A percentile compares a stretch with the other conserved stretches of the same genome.
These are phyloP conservation scores for Suhomyces terraborum DNA, from an alignment of 1,139 yeast genomes.

Conservation along the genomic window DNA sequence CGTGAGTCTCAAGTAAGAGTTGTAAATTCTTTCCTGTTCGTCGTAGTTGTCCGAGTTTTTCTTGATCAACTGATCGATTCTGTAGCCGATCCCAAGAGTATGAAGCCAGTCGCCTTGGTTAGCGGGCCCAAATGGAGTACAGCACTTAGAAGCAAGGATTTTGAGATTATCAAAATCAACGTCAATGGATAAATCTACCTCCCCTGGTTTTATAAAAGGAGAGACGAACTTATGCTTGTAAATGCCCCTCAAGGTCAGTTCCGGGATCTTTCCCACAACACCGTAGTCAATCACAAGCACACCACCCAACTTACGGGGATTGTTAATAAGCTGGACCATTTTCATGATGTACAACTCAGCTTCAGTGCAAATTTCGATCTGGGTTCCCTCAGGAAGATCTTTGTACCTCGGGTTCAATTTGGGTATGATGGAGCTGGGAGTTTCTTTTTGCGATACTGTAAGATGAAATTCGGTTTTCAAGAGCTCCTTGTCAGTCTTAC, in stretches of 20 bases:
- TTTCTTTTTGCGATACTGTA: conserved; percentile 59
- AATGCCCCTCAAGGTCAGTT: conserved; percentile 73
- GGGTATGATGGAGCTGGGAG: conserved; percentile 66
- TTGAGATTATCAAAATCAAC: conserved; percentile 72
- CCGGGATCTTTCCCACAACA: conserved; percentile 59
- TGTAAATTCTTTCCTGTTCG: conserved; percentile 49
- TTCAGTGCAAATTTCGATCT: conserved; percentile 77
- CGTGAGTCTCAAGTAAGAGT: conserved; percentile 65
- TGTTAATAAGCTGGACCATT: conserved; percentile 45
- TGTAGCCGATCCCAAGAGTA: conserved; percentile 71
- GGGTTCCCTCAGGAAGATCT: conserved; percentile 55
- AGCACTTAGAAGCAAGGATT: conserved; percentile 23
- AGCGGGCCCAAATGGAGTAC: conserved; percentile 55
- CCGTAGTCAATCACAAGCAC: conserved; percentile 83
- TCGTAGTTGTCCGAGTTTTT: conserved; percentile 32
- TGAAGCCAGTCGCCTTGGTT: conserved; percentile 84
- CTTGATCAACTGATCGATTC: conserved; percentile 58
- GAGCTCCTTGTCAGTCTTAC: conserved; percentile 14
- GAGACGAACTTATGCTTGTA: conserved; percentile 71
- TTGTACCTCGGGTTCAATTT: conserved; percentile 52
- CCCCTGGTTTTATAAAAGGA: conserved; percentile 77
- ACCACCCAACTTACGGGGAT: conserved; percentile 52
- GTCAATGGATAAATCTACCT: conserved; percentile 80
- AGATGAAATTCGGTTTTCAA: conserved; percentile 56
- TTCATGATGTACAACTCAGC: conserved; percentile 56